Percentiles rank a stretch among this genome's conserved stretches.
Evolutionary conservation across 163 green algal species (phyloP).

Genomic region (Volvox carteri): DNA sequence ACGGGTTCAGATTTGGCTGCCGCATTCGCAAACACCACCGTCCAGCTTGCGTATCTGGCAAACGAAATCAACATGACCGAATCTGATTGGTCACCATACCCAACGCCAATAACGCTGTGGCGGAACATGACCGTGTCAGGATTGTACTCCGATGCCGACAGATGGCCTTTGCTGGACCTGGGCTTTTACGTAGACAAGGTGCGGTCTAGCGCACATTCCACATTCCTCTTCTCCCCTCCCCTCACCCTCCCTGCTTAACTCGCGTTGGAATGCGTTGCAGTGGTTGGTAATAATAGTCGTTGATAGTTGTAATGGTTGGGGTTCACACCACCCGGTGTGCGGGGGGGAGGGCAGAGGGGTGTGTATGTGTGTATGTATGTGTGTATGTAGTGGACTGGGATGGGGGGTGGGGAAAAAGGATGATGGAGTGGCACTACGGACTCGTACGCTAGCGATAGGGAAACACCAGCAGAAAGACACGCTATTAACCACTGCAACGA

Average conservation of each 20-base stretch:
- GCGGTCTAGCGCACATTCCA: no score
- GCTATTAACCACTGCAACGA: no score
- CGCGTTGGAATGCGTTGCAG: no score
- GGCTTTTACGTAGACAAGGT: neutral
- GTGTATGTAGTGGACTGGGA: neutral
- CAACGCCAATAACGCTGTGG: neutral
- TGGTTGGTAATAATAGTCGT: no score
- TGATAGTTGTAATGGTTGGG: no score
- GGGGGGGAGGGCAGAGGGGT: no score
- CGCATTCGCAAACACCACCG: neutral
- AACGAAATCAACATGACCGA: neutral
- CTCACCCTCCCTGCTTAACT: no score
- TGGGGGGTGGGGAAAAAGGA: neutral
- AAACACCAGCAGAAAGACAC: no score
- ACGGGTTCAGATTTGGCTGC: neutral
- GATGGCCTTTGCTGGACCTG: conserved; percentile 1
- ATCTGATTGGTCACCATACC: neutral
- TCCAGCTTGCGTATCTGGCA: neutral
- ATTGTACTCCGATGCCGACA: neutral
- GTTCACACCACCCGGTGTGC: no score
- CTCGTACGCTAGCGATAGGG: no score
- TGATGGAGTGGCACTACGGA: neutral
- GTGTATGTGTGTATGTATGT: neutral
- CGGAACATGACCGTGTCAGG: neutral
- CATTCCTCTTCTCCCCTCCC: no score